phyloP scores from a whole-genome alignment of 345 rosid species.

The Brassica rapa region DNA sequence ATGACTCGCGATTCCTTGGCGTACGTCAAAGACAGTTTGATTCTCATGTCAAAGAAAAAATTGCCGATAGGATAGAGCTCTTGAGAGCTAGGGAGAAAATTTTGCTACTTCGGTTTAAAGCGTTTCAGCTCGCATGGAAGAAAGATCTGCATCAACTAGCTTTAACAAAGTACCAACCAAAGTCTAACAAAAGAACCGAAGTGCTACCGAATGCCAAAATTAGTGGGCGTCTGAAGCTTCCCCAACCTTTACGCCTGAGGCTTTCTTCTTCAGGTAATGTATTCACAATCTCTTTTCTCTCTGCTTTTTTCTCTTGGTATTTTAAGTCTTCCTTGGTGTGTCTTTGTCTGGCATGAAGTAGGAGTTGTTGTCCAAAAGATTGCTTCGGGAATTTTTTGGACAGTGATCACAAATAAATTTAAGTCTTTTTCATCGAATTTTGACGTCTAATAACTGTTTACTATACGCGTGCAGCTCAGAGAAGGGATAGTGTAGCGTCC shows the following conservation, averaged over 20 bases:
- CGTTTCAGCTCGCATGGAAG: constrained; percentile 76
- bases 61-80: constrained; percentile 49
- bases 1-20: constrained; percentile 38
- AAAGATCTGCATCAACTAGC: constrained; percentile 69
- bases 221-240: constrained; percentile 58
- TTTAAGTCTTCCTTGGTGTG: background rate
- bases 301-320: constrained; percentile 4
- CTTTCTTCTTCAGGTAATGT: constrained; percentile 68
- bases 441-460: constrained; percentile 5
- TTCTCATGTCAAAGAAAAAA: constrained; percentile 47
- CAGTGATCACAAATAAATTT: no score
- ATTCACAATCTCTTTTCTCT: constrained; percentile 1
- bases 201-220: constrained; percentile 47
- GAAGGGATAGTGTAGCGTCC: constrained; percentile 59
- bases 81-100: constrained; percentile 76
- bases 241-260: constrained; percentile 69
- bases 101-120: constrained; percentile 73
- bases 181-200: constrained; percentile 69
- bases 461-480: constrained; percentile 47
- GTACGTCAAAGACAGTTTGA: constrained; percentile 39
- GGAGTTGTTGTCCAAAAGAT: constrained; percentile 17
- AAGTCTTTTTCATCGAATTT: background rate
- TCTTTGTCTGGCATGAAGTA: constrained; percentile 4
- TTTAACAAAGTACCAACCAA: constrained; percentile 57
- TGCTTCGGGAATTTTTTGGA: background rate